A percentile compares a stretch with the other conserved stretches of the same genome.
phyloP scores from a whole-genome alignment of 2,329 filamentous ascomycete genomes.

The Diplodia sapinea region DNA sequence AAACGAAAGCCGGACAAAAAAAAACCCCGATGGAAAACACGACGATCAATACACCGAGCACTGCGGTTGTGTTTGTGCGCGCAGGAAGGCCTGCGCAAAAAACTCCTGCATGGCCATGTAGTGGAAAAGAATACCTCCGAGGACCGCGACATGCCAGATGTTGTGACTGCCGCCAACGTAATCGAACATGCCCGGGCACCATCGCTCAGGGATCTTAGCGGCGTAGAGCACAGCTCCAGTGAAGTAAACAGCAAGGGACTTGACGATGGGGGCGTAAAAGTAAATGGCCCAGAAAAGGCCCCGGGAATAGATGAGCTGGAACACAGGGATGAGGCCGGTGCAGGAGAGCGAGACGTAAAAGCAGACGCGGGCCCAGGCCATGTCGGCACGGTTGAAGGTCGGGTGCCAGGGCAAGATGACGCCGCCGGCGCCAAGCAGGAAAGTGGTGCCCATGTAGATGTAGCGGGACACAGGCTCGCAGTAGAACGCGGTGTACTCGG shows the following conservation, averaged over 20 bases:
- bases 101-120: slow-evolving; percentile 96
- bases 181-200: slow-evolving; percentile 91
- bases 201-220: slow-evolving; percentile 89
- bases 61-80: slow-evolving; percentile 42
- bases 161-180: slow-evolving; percentile 96
- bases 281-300: slow-evolving; percentile 80
- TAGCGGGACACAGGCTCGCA: slow-evolving; percentile 89
- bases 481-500: slow-evolving; percentile 98
- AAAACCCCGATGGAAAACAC: slow-evolving; percentile 1
- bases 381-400: slow-evolving; percentile 87
- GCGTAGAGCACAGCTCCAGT: slow-evolving; percentile 86
- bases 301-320: slow-evolving; percentile 80
- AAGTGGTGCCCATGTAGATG: slow-evolving; percentile 83
- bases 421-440: slow-evolving; percentile 79
- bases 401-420: slow-evolving; percentile 96
- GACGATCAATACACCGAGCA: slow-evolving; percentile 34
- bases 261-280: slow-evolving; percentile 87
- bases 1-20: background rate
- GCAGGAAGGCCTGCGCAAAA: slow-evolving; percentile 65
- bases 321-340: slow-evolving; percentile 86
- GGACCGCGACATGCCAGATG: slow-evolving; percentile 93
- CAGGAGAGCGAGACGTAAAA: slow-evolving; percentile 89
- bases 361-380: slow-evolving; percentile 88
- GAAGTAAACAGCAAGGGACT: slow-evolving; percentile 86
- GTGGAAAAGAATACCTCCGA: slow-evolving; percentile 96